Conservation (phyloP, 2,329 filamentous ascomycete genomes). For the Ophiocordyceps polyrhachis-furcata region DNA sequence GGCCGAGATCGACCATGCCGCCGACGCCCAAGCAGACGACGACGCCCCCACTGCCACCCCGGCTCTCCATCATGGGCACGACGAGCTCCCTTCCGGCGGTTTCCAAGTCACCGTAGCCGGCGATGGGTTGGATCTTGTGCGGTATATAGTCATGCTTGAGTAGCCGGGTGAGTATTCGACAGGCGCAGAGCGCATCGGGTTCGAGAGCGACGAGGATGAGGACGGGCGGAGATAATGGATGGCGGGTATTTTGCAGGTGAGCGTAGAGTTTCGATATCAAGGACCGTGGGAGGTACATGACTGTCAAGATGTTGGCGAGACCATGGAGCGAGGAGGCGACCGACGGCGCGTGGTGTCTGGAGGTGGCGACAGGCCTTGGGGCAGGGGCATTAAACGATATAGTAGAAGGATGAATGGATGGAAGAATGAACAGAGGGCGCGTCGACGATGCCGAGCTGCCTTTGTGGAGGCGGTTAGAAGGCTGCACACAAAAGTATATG, state of each 20-base stretch:
- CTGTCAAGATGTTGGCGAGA: slow-evolving; percentile 7
- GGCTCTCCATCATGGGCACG: slow-evolving; percentile 65
- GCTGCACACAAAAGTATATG: not conserved
- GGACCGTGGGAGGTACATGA: slow-evolving; percentile 86
- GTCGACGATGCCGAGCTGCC: not conserved
- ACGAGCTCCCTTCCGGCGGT: slow-evolving; percentile 64
- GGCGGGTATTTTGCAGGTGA: slow-evolving; percentile 69
- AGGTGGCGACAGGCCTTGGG: not conserved
- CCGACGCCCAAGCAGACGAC: slow-evolving; percentile 88
- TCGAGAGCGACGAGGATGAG: slow-evolving; percentile 85
- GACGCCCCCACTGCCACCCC: slow-evolving; percentile 71
- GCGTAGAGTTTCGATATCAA: slow-evolving; percentile 82
- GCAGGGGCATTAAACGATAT: not conserved
- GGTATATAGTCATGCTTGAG: slow-evolving; percentile 94
- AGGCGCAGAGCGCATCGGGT: slow-evolving; percentile 87
- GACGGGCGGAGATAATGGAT: slow-evolving; percentile 80
- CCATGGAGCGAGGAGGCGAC: slow-evolving; percentile 7
- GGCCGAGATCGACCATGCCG: slow-evolving; percentile 72
- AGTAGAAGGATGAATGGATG: not conserved
- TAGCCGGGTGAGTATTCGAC: slow-evolving; percentile 81
- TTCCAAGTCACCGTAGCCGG: slow-evolving; percentile 78
- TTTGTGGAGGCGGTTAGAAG: not conserved
- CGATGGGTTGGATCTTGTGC: slow-evolving; percentile 90
- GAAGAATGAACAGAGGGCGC: not conserved
- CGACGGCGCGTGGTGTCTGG: not conserved